phyloP scores from a whole-genome alignment of 2,329 filamentous ascomycete genomes.

The Fusarium udum region DNA sequence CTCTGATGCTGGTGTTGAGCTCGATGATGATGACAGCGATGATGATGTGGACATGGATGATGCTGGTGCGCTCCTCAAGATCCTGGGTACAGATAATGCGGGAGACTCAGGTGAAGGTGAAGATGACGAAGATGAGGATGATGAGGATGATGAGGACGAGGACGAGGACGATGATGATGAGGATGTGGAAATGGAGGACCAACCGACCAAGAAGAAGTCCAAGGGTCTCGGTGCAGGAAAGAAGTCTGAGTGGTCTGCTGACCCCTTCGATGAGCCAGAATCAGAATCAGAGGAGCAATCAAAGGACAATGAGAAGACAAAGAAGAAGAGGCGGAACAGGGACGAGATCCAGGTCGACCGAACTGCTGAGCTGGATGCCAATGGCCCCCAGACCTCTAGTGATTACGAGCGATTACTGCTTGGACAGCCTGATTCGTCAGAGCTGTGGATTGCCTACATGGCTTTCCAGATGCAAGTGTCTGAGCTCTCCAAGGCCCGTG shows the following conservation, averaged over 20 bases:
- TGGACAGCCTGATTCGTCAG: conserved; percentile 90
- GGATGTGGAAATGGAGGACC: conserved; percentile 54
- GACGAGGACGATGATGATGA: conserved; percentile 46
- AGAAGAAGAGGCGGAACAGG: conserved; percentile 77
- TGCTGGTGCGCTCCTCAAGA: conserved; percentile 53
- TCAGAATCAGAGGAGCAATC: conserved; percentile 56
- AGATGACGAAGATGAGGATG: conserved; percentile 48
- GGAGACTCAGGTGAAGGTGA: conserved; percentile 54
- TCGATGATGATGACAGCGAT: conserved; percentile 59
- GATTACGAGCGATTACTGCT: conserved; percentile 95
- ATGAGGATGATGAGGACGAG: conserved; percentile 55
- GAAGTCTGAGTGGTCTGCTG: conserved; percentile 89
- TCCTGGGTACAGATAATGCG: conserved; percentile 58
- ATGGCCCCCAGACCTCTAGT: conserved; percentile 87
- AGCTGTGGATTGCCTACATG: conserved; percentile 97
- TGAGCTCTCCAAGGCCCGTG: conserved; percentile 86
- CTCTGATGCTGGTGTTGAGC: conserved; percentile 59
- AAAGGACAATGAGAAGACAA: conserved; percentile 50
- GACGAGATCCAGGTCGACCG: conserved; percentile 84
- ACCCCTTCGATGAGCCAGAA: conserved; percentile 69
- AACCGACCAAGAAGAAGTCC: conserved; percentile 47
- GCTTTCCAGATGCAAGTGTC: conserved; percentile 95
- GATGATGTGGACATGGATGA: conserved; percentile 63
- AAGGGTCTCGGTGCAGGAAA: conserved; percentile 63
- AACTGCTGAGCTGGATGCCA: conserved; percentile 89